phyloP scores from a whole-genome alignment of 441 rosid genomes.

The Adansonia gregorii region DNA sequence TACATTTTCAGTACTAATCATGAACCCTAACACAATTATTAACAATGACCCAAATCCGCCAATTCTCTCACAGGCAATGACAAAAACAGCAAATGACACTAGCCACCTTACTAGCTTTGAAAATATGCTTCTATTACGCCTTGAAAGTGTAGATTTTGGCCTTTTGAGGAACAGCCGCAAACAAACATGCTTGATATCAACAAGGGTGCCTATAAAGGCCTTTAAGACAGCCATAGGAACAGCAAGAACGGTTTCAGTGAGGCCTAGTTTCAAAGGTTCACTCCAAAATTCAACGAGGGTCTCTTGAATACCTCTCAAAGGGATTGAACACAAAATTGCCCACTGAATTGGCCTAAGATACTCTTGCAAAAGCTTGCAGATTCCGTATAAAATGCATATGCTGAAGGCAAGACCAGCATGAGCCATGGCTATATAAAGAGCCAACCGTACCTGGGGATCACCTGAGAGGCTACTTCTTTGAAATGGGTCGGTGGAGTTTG shows the following conservation, averaged over 20 bases:
- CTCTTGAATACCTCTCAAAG: constrained; percentile 81
- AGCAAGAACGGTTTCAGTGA: constrained; percentile 89
- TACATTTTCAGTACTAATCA: constrained; percentile 61
- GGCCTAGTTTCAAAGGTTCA: constrained; percentile 71
- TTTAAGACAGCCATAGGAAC: constrained; percentile 73
- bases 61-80: constrained; percentile 71
- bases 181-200: constrained; percentile 67
- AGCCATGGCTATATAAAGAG: constrained; percentile 94
- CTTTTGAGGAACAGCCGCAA: constrained; percentile 56
- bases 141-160: constrained; percentile 42
- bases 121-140: constrained; percentile 57
- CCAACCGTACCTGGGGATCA: constrained; percentile 84
- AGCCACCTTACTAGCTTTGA: constrained; percentile 73
- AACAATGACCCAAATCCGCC: constrained; percentile 70
- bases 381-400: constrained; percentile 64
- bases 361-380: constrained; percentile 74
- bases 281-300: constrained; percentile 88
- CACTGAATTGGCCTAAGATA: constrained; percentile 91
- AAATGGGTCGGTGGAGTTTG: constrained; percentile 30
- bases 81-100: constrained; percentile 74
- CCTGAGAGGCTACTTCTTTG: constrained; percentile 40
- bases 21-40: constrained; percentile 68
- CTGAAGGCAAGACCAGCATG: constrained; percentile 86
- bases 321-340: constrained; percentile 94
- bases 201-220: constrained; percentile 68